Evolutionary conservation across 495 filamentous ascomycete species (phyloP), one percentile per base, ranked within the genome.

Genomic region (Aspergillus cristatus): DNA sequence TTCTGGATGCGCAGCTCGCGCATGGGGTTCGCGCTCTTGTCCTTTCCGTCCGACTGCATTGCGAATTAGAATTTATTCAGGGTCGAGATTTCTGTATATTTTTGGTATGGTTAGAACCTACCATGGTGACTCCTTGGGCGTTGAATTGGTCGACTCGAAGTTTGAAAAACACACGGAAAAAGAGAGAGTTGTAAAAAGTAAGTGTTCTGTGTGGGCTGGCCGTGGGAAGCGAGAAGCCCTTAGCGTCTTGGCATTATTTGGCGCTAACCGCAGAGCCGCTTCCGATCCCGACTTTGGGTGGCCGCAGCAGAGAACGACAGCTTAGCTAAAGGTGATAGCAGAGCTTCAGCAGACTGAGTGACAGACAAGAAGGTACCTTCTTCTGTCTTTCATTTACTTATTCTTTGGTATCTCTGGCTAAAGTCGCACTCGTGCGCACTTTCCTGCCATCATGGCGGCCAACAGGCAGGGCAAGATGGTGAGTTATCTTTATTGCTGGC

Each of bases 391-490:
- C 28, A 4, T 24, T 24, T 24, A 42, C 40, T 28, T 35, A 72
- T 70, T 72, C 71, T 81, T 82, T 79, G 63, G 56, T 65, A 63
- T 49, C 40, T 58, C 45, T 35, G 35, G 13, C 45, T 45, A 45
- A 69, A 75, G 81, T 80, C 84, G 81, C 79, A 68, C 74, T 74
- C 71, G 77, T 76, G 73, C 73, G 71, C 70, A 63, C 53, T 59
- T 35, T 26, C 57, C 51, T 48, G 66, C 55, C 61, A 82, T 63
- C 67, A 90, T 94, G 81, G 79, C 81, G 48, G 53, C 74, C 37
- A 95, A 95, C 75, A 93, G 93, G 61, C 86, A 94, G 58, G 91
- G 91, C 62, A 96, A 96, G 75, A 97, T 98, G 91, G 91, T 97
- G 71, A 80, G 87, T 63, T 53, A 55, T 53, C 46, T 62, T 39